Conservation (phyloP, 139 green algal species). For the Eudorina sp. region DNA sequence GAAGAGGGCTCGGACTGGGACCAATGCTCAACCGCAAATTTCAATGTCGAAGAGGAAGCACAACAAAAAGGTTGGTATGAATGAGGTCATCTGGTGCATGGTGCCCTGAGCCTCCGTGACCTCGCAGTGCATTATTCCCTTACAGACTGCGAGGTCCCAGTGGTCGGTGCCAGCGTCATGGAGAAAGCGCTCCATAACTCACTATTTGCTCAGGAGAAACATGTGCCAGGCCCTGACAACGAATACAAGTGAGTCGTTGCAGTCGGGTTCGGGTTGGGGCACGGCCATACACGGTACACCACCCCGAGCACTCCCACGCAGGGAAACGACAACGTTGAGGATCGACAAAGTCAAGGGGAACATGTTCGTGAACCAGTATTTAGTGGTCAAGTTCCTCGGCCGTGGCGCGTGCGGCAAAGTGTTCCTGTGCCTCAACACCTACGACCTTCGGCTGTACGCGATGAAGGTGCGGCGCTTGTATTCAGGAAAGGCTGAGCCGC, state of each 20-base stretch:
- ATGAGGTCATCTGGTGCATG: too few relatives aligned
- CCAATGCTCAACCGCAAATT: slow-evolving; percentile 54
- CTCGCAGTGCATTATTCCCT: too few relatives aligned
- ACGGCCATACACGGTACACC: too few relatives aligned
- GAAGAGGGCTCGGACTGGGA: slow-evolving; percentile 62
- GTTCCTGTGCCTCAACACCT: slow-evolving; percentile 86
- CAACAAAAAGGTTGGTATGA: not conserved
- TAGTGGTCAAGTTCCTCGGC: slow-evolving; percentile 89
- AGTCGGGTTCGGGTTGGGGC: not conserved
- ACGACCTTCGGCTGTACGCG: slow-evolving; percentile 82
- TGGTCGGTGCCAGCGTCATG: slow-evolving; percentile 54
- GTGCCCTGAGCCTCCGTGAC: too few relatives aligned
- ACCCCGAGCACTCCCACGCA: too few relatives aligned
- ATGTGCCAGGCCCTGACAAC: slow-evolving; percentile 25
- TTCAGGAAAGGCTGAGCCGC: not conserved
- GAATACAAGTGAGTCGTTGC: slow-evolving; percentile 40
- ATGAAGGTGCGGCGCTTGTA: slow-evolving; percentile 74
- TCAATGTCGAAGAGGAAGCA: slow-evolving; percentile 40
- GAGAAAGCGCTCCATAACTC: slow-evolving; percentile 65
- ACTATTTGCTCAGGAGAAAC: slow-evolving; percentile 48
- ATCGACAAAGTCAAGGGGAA: slow-evolving; percentile 81
- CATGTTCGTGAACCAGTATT: slow-evolving; percentile 90
- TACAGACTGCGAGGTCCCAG: slow-evolving; percentile 34
- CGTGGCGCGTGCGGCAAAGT: slow-evolving; percentile 83
- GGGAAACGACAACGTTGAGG: slow-evolving; percentile 74